Conservation (phyloP, 768 basidiomycete genomes). For the Grammothele lineata region DNA sequence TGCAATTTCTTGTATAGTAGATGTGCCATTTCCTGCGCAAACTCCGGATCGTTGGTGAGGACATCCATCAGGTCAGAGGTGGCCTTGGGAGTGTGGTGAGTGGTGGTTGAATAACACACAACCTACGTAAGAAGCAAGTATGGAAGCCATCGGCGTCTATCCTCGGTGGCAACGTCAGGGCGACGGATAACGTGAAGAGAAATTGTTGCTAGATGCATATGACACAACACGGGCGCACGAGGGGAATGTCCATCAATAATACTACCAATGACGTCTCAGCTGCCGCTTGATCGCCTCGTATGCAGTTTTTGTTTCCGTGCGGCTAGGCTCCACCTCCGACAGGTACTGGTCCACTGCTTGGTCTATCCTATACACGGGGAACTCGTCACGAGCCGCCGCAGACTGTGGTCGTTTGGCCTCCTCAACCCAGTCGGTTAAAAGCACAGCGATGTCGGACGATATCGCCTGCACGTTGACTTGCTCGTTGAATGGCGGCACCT, state of each 20-base stretch:
- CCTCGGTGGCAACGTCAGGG: not conserved
- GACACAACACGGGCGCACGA: too few relatives aligned
- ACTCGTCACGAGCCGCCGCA: constrained; percentile 54
- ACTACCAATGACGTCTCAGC: constrained; percentile 67
- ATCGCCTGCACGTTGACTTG: constrained; percentile 76
- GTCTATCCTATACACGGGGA: constrained; percentile 78
- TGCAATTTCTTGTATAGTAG: constrained; percentile 9
- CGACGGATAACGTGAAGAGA: not conserved
- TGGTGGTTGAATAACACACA: too few relatives aligned
- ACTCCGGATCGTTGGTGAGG: constrained; percentile 4
- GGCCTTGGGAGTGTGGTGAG: too few relatives aligned
- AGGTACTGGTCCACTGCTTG: constrained; percentile 71
- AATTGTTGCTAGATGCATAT: too few relatives aligned
- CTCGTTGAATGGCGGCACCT: constrained; percentile 83
- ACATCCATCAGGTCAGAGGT: too few relatives aligned
- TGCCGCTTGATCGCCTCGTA: constrained; percentile 74
- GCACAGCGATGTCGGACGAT: constrained; percentile 75
- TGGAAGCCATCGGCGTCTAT: too few relatives aligned
- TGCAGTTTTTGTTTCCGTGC: constrained; percentile 54
- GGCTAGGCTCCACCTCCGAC: constrained; percentile 57
- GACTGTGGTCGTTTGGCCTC: constrained; percentile 73
- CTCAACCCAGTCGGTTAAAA: constrained; percentile 78
- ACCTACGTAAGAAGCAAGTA: too few relatives aligned
- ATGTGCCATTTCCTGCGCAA: constrained; percentile 4
- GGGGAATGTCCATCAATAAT: too few relatives aligned